phyloP scores from a whole-genome alignment of 805 yeast species.

The Kuraishia molischiana region DNA sequence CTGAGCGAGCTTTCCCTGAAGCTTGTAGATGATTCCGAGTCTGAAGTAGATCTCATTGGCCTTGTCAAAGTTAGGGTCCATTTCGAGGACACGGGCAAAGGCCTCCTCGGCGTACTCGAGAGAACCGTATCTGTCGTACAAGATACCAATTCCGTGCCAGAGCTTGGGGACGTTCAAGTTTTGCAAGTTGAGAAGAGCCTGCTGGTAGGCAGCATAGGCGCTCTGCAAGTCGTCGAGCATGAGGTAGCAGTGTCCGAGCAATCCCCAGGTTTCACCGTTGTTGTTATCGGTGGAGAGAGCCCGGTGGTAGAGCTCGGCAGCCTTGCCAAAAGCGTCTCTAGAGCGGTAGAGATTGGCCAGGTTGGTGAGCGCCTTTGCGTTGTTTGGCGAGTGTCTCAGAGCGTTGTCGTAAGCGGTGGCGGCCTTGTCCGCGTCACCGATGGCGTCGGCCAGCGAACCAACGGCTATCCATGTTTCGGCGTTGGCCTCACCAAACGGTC shows the following conservation, averaged over 20 bases:
- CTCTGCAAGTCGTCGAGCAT: slow-evolving; percentile 95
- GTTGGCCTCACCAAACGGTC: slow-evolving; percentile 36
- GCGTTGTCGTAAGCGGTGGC: slow-evolving; percentile 84
- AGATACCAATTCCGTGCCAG: slow-evolving; percentile 98
- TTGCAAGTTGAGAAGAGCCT: slow-evolving; percentile 82
- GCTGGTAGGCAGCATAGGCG: slow-evolving; percentile 94
- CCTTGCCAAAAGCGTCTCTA: slow-evolving; percentile 84
- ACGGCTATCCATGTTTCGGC: slow-evolving; percentile 84
- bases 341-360: slow-evolving; percentile 84
- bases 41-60: slow-evolving; percentile 95
- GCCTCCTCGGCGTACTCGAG: slow-evolving; percentile 98
- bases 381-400: slow-evolving; percentile 75
- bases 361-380: slow-evolving; percentile 75
- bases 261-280: slow-evolving; percentile 96
- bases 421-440: slow-evolving; percentile 86
- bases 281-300: slow-evolving; percentile 76
- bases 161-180: slow-evolving; percentile 93
- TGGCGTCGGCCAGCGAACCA: slow-evolving; percentile 80
- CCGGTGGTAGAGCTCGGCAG: slow-evolving; percentile 88
- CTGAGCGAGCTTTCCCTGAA: slow-evolving; percentile 77
- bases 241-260: slow-evolving; percentile 90
- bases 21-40: slow-evolving; percentile 92
- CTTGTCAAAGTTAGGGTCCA: slow-evolving; percentile 94
- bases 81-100: slow-evolving; percentile 87
- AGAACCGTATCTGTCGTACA: slow-evolving; percentile 93